Percentiles rank a stretch among this genome's conserved stretches.
phyloP scores from a whole-genome alignment of 2,329 filamentous ascomycete species.

The Scedosporium dehoogii region DNA sequence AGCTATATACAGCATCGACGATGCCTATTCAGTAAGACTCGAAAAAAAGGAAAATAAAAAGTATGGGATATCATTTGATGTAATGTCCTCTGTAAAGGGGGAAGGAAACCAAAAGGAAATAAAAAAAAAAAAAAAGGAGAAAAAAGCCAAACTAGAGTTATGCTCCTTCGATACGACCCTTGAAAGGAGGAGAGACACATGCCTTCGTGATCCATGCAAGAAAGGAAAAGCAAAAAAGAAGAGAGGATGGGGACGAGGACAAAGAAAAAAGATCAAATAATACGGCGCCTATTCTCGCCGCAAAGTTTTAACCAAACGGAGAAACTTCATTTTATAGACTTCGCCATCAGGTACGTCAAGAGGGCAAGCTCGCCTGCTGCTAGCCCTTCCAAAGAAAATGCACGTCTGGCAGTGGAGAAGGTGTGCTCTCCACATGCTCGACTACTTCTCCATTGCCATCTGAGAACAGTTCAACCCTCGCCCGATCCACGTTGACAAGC shows the following conservation, averaged over 20 bases:
- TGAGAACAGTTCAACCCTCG: too few relatives aligned
- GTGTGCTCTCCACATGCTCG: background rate
- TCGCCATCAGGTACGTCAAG: background rate
- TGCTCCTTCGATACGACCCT: too few relatives aligned
- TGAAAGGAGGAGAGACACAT: too few relatives aligned
- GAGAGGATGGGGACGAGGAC: too few relatives aligned
- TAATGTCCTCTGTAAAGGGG: background rate
- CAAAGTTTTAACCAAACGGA: background rate
- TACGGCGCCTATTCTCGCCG: background rate
- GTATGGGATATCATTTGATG: conserved; percentile 2
- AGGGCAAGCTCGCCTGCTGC: background rate
- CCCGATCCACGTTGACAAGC: too few relatives aligned
- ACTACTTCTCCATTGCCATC: background rate
- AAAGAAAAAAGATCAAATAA: too few relatives aligned
- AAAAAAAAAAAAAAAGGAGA: background rate
- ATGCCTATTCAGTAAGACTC: background rate
- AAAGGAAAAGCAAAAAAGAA: too few relatives aligned
- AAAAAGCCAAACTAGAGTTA: too few relatives aligned
- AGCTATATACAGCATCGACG: background rate
- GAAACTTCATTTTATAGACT: background rate
- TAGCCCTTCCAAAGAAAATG: background rate
- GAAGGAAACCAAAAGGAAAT: too few relatives aligned
- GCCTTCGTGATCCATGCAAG: too few relatives aligned
- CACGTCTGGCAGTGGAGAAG: background rate
- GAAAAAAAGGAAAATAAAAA: background rate